Conservation (phyloP, 2,329 filamentous ascomycete species). For the Colletotrichum noveboracense region DNA sequence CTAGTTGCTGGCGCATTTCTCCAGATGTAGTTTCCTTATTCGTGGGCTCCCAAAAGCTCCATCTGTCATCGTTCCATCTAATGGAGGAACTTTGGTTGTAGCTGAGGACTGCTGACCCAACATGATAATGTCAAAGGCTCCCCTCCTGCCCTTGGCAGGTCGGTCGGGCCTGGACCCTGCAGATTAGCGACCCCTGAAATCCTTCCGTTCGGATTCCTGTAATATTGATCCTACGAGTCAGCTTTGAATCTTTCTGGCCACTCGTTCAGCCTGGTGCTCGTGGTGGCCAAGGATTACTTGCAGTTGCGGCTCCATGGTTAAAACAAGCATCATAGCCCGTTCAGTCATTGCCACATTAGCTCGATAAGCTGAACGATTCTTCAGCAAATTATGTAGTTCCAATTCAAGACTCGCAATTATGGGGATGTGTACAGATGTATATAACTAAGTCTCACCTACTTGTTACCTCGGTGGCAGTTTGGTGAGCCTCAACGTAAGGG, state of each 20-base stretch:
- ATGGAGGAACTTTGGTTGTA: neutral
- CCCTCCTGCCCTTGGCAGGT: neutral
- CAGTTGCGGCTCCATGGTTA: neutral
- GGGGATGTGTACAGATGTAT: neutral
- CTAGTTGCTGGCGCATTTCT: neutral
- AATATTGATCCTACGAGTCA: neutral
- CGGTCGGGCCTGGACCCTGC: neutral
- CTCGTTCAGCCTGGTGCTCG: neutral
- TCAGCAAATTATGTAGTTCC: neutral
- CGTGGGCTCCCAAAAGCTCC: neutral
- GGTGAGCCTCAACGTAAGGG: neutral
- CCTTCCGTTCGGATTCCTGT: neutral
- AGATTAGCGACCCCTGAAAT: neutral
- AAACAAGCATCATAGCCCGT: neutral
- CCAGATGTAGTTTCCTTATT: neutral
- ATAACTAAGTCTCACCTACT: too few species aligned
- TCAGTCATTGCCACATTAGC: neutral
- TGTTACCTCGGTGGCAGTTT: neutral
- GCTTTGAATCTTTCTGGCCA: neutral
- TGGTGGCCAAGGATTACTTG: neutral
- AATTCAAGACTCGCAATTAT: neutral
- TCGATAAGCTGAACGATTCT: neutral
- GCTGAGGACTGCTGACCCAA: neutral
- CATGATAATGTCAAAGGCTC: neutral
- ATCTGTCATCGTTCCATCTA: neutral